Evolutionary conservation across 768 basidiomycete genomes (phyloP), one percentile per base, ranked within the genome.

Genomic region (Piloderma croceum): DNA sequence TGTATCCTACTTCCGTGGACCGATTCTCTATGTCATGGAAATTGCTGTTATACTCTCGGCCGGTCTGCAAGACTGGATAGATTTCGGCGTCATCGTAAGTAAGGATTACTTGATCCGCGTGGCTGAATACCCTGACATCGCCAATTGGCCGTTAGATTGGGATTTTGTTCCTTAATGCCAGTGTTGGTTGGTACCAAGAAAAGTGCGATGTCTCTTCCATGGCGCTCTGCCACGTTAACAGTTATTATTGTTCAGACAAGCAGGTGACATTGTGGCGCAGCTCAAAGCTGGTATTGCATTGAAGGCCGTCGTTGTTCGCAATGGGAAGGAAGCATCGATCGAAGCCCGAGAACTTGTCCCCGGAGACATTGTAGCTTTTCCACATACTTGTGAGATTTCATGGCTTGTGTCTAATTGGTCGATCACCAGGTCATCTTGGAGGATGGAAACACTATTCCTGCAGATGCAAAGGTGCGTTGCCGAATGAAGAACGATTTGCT

Each of bases 251-350:
- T n/a, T n/a, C 9, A 51, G 43, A 35, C 68, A 69, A 52, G 71
- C 70, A 6, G 70, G 68, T 19, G 70, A 71, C 44, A 71, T 73
- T 36, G 71, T 73, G 36, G 67, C 63, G 6, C 57, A 73, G 41
- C 67, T 73, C 36, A 71, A 71, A 51, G 69, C 69, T 10, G 70
- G 68, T 29, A 73, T 73, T 39, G 68, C 71, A 1, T 24, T 71
- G 46, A 64, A 61, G 44, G 60, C 67, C 6, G 50, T 41, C 3
- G 67, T 67, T 13, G 52, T 73, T 12, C 62, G 71, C 12, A 58
- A 60, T 38, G 70, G 70, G 5, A 34, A 59, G 21, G 71, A 73
- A 43, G 47, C 48, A 31, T 64, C 67, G 36, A 67, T 73, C 23
- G 67, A 65, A 33, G 70, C 68, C 6, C 55, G 70, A 17, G 71